phyloP scores from a whole-genome alignment of 306 rosid species.

The Medicago truncatula region MtrunA17r5.0-ANR NC_053043.1:2861501-2862000 shows the following conservation, averaged over 20 bases:
- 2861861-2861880: constrained; percentile 83
- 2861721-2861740: no score
- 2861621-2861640: background rate
- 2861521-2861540: no score
- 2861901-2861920: constrained; percentile 82
- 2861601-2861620: background rate
- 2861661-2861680: background rate
- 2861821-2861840: background rate
- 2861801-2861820: background rate
- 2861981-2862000: constrained; percentile 86
- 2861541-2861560: no score
- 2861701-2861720: background rate
- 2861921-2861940: constrained; percentile 87
- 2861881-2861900: constrained; percentile 94
- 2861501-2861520: background rate
- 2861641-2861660: background rate
- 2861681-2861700: background rate
- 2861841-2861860: background rate
- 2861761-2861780: background rate
- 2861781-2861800: background rate
- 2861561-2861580: background rate
- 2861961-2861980: constrained; percentile 89
- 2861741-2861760: no score
- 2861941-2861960: constrained; percentile 96
- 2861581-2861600: background rate